Conservation (phyloP, 805 yeast species). For the Candida glaebosa region DNA sequence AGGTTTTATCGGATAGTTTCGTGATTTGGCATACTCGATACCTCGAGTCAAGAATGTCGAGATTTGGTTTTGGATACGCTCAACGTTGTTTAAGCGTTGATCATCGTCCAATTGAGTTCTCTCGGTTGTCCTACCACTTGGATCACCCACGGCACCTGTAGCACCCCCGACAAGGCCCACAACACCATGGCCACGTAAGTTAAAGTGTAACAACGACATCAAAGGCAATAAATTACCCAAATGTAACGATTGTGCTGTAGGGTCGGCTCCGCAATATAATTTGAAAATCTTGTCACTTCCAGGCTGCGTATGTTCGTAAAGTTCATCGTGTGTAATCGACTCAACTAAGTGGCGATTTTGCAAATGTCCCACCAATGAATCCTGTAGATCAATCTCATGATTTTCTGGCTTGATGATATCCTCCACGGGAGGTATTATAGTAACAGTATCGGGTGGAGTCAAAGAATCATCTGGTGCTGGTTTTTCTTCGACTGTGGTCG, state of each 20-base stretch:
- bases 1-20: constrained; percentile 32
- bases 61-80: constrained; percentile 60
- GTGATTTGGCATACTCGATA: constrained; percentile 52
- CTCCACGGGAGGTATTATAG: constrained; percentile 35
- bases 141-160: constrained; percentile 95
- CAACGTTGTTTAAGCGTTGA: constrained; percentile 54
- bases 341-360: constrained; percentile 37
- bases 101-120: constrained; percentile 55
- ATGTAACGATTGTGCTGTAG: constrained; percentile 86
- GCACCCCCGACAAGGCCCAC: constrained; percentile 90
- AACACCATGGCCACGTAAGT: constrained; percentile 79
- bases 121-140: constrained; percentile 85
- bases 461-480: constrained; percentile 3
- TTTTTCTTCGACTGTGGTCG: constrained; percentile 2
- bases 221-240: constrained; percentile 88
- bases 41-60: constrained; percentile 59
- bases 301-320: constrained; percentile 29
- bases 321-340: constrained; percentile 34
- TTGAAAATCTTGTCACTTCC: constrained; percentile 39
- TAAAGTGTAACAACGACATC: constrained; percentile 80
- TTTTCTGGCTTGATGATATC: constrained; percentile 17
- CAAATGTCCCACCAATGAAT: constrained; percentile 34
- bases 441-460: constrained; percentile 31
- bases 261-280: constrained; percentile 94
- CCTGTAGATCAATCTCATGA: constrained; percentile 19